A percentile compares a stretch with the other conserved stretches of the same genome.
These are phyloP conservation scores for Novymonas esmeraldas DNA, from an alignment of 208 protist genomes.

Conservation along the genomic window DNA sequence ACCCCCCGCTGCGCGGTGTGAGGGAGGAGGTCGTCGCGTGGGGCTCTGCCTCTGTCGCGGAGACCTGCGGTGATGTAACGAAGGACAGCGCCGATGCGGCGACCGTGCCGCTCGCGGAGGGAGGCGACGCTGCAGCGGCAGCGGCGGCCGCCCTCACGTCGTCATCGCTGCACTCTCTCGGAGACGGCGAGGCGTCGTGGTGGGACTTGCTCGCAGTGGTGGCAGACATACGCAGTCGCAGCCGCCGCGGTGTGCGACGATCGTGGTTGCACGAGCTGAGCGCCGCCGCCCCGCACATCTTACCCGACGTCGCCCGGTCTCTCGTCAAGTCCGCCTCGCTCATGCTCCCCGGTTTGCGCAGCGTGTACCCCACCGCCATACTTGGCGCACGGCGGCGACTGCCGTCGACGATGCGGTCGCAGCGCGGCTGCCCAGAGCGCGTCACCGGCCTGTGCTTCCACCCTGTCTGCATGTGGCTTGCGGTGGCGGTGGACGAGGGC, in stretches of 20 bases:
- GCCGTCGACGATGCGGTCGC: slow-evolving; percentile 10
- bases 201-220: neutral
- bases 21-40: slow-evolving; percentile 52
- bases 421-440: slow-evolving; percentile 41
- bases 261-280: neutral
- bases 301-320: slow-evolving; percentile 18
- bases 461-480: slow-evolving; percentile 52
- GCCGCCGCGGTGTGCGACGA: neutral
- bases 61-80: neutral
- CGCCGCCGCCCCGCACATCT: slow-evolving; percentile 9
- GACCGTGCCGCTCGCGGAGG: too few species aligned
- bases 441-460: slow-evolving; percentile 64
- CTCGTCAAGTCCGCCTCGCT: slow-evolving; percentile 34
- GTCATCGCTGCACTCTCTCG: slow-evolving; percentile 4
- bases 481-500: slow-evolving; percentile 69
- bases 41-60: neutral
- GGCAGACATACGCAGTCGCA: neutral
- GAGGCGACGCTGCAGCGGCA: too few species aligned
- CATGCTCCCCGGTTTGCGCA: slow-evolving; percentile 49
- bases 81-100: too few species aligned
- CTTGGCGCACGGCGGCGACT: slow-evolving; percentile 23
- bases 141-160: neutral
- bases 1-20: slow-evolving; percentile 37
- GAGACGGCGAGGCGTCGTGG: neutral
- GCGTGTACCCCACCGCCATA: slow-evolving; percentile 58